Evolutionary conservation across 176 grass and related monocot species (phyloP).

Genomic region (Microstegium vimineum): DNA sequence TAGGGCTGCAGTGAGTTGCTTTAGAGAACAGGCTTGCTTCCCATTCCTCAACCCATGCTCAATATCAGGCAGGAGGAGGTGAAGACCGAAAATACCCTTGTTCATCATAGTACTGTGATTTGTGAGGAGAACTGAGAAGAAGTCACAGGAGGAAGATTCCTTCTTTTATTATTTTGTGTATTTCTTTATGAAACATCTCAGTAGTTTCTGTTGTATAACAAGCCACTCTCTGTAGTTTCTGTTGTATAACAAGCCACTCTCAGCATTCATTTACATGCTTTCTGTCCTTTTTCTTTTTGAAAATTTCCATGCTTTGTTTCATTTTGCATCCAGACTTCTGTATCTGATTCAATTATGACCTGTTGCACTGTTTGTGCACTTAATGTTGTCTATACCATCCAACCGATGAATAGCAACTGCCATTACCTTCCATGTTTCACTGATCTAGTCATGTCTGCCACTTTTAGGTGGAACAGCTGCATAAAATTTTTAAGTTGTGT

Average conservation of each 20-base stretch:
- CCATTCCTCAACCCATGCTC: not conserved
- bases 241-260: not conserved
- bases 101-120: not conserved
- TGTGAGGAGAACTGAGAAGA: not conserved
- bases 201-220: not conserved
- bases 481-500: conserved; percentile 89
- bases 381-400: conserved; percentile 13
- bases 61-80: not conserved
- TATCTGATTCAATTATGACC: conserved; percentile 5
- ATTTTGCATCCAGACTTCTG: not conserved
- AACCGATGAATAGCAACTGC: conserved; percentile 12
- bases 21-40: not conserved
- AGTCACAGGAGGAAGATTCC: not conserved
- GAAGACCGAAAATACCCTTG: not conserved
- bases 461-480: conserved; percentile 80
- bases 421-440: conserved; percentile 13
- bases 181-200: not conserved
- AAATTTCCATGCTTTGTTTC: not conserved
- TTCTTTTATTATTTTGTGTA: not conserved
- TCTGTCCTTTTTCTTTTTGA: not conserved
- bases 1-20: not conserved
- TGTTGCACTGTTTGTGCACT: conserved; percentile 10
- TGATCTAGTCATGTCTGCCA: conserved; percentile 25
- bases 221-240: not conserved
- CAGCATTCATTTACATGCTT: conserved; percentile 21